Evolutionary conservation across 257 asterid species (phyloP).

Genomic region (Lithospermum erythrorhizon): DNA sequence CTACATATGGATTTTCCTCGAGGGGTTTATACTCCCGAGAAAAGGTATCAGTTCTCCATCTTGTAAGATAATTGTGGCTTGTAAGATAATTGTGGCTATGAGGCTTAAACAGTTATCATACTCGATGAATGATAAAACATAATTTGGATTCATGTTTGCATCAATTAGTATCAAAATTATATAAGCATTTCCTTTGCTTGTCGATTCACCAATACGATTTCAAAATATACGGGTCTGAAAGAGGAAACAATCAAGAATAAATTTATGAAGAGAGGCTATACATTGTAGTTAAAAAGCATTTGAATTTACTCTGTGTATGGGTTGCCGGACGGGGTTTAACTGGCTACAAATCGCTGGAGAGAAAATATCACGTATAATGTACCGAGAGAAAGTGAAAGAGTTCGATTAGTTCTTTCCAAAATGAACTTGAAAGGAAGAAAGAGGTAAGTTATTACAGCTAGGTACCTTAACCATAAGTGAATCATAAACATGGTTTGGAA

Average conservation of each 20-base stretch:
- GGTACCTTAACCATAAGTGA: conserved; percentile 33
- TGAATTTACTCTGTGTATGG: conserved; percentile 54
- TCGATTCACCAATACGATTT: not conserved
- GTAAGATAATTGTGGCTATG: too few relatives aligned
- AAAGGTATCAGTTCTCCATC: too few relatives aligned
- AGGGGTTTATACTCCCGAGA: too few relatives aligned
- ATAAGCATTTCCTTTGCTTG: not conserved
- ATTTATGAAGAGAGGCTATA: conserved; percentile 28
- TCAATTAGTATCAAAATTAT: not conserved
- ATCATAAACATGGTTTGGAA: conserved; percentile 34
- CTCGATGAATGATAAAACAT: not conserved
- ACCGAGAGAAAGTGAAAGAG: conserved; percentile 5
- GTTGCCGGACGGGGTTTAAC: conserved; percentile 47
- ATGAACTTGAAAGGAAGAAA: not conserved
- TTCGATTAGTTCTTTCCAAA: conserved; percentile 7
- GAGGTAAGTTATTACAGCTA: not conserved
- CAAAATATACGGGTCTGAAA: not conserved
- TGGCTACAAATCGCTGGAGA: conserved; percentile 52
- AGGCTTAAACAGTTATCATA: too few relatives aligned
- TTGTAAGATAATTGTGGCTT: too few relatives aligned
- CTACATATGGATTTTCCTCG: too few relatives aligned
- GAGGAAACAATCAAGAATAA: not conserved
- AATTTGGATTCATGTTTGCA: not conserved
- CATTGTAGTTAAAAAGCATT: conserved; percentile 62
- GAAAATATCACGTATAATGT: conserved; percentile 4